phyloP scores from a whole-genome alignment of 192 early-diverging fungal genomes.

The Coemansia brasiliensis region DNA sequence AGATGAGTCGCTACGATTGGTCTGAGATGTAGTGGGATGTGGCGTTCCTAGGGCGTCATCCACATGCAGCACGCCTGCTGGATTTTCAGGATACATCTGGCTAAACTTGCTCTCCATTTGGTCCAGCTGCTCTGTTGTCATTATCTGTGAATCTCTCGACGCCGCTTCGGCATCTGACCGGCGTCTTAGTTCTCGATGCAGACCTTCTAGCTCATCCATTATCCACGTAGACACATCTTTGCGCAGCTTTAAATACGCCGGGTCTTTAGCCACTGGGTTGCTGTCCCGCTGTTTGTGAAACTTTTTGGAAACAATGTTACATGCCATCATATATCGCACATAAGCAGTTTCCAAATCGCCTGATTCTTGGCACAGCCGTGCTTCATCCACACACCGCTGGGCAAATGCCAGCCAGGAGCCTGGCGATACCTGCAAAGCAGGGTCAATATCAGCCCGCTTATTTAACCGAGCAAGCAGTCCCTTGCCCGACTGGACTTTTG shows the following conservation, averaged over 20 bases:
- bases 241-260: constrained; percentile 47
- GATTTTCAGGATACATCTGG: constrained; percentile 36
- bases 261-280: constrained; percentile 38
- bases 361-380: constrained; percentile 6
- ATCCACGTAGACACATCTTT: constrained; percentile 30
- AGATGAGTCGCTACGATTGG: neutral
- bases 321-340: constrained; percentile 38
- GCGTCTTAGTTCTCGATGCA: constrained; percentile 20
- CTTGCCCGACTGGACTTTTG: neutral
- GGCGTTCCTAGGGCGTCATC: neutral
- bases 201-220: constrained; percentile 26
- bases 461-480: constrained; percentile 27
- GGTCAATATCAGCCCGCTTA: constrained; percentile 28
- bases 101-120: constrained; percentile 46
- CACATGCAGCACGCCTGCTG: constrained; percentile 3
- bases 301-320: constrained; percentile 57
- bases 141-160: neutral
- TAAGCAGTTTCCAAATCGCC: constrained; percentile 45
- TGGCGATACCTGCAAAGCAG: constrained; percentile 14
- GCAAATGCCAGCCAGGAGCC: constrained; percentile 31
- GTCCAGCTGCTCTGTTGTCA: constrained; percentile 46
- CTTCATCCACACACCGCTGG: constrained; percentile 29
- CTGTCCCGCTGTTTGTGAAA: constrained; percentile 50
- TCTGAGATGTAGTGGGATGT: neutral
- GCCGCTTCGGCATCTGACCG: constrained; percentile 27